A percentile compares a stretch with the other conserved stretches of the same genome.
These are phyloP conservation scores for Coemansia sp. DNA, from an alignment of 192 early-diverging fungal species.

Conservation along the genomic window DNA sequence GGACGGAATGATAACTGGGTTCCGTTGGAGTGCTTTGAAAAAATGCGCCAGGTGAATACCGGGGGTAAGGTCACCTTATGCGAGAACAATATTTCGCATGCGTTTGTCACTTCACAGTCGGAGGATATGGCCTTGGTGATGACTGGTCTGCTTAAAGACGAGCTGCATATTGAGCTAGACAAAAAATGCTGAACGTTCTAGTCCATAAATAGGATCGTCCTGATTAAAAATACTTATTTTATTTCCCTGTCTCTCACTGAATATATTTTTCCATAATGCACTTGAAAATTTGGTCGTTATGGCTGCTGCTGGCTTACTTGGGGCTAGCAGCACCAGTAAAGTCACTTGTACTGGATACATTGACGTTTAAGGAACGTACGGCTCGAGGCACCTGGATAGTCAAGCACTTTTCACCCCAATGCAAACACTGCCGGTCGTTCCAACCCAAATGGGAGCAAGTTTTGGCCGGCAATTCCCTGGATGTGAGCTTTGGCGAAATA, in stretches of 20 bases:
- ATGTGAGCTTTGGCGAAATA: conserved; percentile 68
- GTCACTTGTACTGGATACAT: conserved; percentile 35
- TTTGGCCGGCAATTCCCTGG: conserved; percentile 41
- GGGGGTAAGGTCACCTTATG: conserved; percentile 65
- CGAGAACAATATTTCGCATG: conserved; percentile 71
- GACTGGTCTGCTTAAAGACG: conserved; percentile 27
- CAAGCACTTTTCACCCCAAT: conserved; percentile 84
- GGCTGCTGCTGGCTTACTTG: too few relatives aligned
- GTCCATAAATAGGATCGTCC: neutral
- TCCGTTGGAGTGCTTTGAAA: conserved; percentile 63
- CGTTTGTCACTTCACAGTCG: conserved; percentile 63
- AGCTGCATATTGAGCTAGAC: conserved; percentile 19
- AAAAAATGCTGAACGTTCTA: neutral
- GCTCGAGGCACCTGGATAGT: conserved; percentile 70
- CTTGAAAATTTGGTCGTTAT: too few relatives aligned
- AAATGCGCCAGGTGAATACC: conserved; percentile 66
- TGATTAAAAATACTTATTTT: neutral
- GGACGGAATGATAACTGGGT: conserved; percentile 75
- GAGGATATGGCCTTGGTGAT: conserved; percentile 34
- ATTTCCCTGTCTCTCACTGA: neutral
- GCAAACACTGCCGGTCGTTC: conserved; percentile 76
- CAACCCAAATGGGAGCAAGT: conserved; percentile 76
- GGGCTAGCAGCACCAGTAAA: conserved; percentile 6
- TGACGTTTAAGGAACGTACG: conserved; percentile 51
- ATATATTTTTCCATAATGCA: conserved; percentile 2